Percentiles rank a stretch among this genome's conserved stretches.
These are phyloP conservation scores for Agrostemma githago DNA, from an alignment of 148 eudicot genomes.

Conservation along the genomic window DNA sequence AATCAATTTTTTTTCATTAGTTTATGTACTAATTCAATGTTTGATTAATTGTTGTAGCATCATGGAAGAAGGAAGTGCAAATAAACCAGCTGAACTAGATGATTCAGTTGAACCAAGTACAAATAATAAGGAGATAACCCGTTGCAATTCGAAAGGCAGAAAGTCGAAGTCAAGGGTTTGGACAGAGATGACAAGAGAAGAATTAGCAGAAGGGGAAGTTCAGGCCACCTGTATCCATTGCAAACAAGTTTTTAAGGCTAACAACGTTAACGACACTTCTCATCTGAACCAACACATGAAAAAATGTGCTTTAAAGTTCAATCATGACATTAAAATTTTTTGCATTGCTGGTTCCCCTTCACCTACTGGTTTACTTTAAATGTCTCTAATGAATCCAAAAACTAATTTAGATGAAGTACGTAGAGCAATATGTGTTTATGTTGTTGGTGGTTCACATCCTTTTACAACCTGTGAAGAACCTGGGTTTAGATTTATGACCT, in stretches of 20 bases:
- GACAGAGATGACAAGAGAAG: not conserved
- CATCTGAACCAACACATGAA: not conserved
- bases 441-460: not conserved
- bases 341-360: not conserved
- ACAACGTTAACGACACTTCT: not conserved
- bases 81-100: not conserved
- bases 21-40: no score
- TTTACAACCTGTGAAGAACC: not conserved
- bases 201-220: not conserved
- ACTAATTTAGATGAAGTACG: not conserved
- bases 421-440: constrained; percentile 7
- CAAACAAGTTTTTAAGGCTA: not conserved
- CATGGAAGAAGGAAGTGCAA: not conserved
- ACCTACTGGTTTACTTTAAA: not conserved
- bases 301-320: constrained; percentile 1
- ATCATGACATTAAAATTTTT: not conserved
- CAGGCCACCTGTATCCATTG: not conserved
- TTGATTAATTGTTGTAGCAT: not conserved
- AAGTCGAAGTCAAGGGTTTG: not conserved
- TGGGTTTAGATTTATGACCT: not conserved
- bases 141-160: not conserved
- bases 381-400: not conserved
- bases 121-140: not conserved
- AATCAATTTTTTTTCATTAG: no score
- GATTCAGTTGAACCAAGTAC: not conserved